These are phyloP conservation scores for Lithohypha guttulata DNA, from an alignment of 2,329 filamentous ascomycete genomes.

Conservation along the genomic window DNA sequence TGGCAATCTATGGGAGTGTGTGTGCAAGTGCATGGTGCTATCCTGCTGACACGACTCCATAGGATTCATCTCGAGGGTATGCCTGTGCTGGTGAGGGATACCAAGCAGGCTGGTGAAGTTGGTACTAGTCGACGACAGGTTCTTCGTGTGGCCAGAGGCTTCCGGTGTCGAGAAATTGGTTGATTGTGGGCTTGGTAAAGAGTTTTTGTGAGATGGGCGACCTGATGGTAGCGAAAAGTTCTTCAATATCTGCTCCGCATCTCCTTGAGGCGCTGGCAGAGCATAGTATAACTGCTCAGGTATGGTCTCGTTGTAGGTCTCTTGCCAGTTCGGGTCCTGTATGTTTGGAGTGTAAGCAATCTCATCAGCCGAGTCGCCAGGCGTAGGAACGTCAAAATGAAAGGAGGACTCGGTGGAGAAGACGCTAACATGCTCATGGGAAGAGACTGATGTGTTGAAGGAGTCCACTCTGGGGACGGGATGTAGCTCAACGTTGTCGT, in stretches of 20 bases:
- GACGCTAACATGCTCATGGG: background rate
- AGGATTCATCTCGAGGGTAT: background rate
- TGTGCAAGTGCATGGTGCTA: conserved; percentile 14
- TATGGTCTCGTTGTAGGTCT: conserved; percentile 3
- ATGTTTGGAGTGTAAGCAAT: conserved; percentile 2
- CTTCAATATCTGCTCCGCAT: background rate
- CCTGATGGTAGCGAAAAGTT: background rate
- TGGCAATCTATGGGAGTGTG: conserved; percentile 13
- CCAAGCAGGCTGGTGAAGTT: background rate
- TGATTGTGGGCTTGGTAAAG: conserved; percentile 5
- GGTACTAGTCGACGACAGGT: background rate
- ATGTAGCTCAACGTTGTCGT: too few species aligned
- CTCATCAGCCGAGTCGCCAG: conserved; percentile 2
- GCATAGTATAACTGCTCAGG: conserved; percentile 10
- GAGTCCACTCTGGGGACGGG: conserved; percentile 2
- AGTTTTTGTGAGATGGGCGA: conserved; percentile 2
- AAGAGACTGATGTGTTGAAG: background rate
- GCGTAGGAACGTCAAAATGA: conserved; percentile 4
- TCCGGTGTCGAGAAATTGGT: conserved; percentile 6
- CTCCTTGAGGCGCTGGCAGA: conserved; percentile 10
- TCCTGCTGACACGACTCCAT: conserved; percentile 2
- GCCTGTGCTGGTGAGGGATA: conserved; percentile 2
- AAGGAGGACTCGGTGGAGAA: conserved; percentile 6
- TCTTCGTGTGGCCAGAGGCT: conserved; percentile 1
- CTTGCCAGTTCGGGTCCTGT: conserved; percentile 7